Percentiles rank a stretch among this genome's conserved stretches.
Conservation (phyloP, 2,329 filamentous ascomycete genomes). For the Dactylellina cionopaga region DNA sequence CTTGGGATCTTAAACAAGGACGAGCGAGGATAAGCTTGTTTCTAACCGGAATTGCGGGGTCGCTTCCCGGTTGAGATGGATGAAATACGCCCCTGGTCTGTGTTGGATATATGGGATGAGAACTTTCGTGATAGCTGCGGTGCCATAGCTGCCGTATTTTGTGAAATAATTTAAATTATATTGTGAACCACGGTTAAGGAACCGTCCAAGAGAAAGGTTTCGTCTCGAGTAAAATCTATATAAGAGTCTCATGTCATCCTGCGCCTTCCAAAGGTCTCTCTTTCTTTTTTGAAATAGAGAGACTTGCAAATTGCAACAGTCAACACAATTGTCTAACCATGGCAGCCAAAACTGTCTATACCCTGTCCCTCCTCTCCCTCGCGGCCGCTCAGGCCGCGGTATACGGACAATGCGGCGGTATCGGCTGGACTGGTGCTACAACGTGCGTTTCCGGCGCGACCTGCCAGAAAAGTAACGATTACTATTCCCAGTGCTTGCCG, state of each 20-base stretch:
- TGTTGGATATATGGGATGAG: conserved; percentile 6
- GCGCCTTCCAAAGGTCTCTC: too few species aligned
- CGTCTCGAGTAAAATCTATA: conserved; percentile 7
- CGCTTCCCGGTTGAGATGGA: conserved; percentile 50
- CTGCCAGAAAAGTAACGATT: conserved; percentile 55
- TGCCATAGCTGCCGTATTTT: background rate
- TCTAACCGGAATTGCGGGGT: conserved; percentile 49
- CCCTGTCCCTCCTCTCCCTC: conserved; percentile 27
- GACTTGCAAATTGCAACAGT: conserved; percentile 41
- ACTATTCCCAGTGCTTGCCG: conserved; percentile 54
- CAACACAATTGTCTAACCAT: conserved; percentile 21
- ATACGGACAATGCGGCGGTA: conserved; percentile 55
- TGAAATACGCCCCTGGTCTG: conserved; percentile 8
- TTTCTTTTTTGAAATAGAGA: too few species aligned
- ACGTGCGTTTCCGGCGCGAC: conserved; percentile 51
- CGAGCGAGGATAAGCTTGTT: background rate
- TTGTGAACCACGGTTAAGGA: conserved; percentile 32
- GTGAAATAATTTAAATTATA: conserved; percentile 3
- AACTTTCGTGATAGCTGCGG: background rate
- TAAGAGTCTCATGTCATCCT: conserved; percentile 21
- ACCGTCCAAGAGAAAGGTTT: too few species aligned
- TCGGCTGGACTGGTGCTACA: conserved; percentile 53
- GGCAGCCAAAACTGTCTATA: conserved; percentile 18
- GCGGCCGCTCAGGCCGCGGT: conserved; percentile 32
- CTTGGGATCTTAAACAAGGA: background rate